Evolutionary conservation across 306 rosid genomes (phyloP).

Genomic region (Begonia loranthoides): DNA sequence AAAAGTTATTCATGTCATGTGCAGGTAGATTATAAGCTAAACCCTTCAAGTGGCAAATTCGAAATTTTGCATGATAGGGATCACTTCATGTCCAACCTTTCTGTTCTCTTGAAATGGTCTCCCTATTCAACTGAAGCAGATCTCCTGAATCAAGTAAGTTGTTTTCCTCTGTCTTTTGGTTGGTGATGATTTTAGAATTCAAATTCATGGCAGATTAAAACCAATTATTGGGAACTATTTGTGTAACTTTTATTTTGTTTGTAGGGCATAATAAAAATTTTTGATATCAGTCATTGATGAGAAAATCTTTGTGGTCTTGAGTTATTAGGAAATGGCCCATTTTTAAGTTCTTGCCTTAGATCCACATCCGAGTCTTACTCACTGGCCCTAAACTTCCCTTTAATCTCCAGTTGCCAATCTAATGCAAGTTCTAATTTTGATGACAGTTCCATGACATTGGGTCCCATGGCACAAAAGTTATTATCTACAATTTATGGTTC

Average conservation of each 20-base stretch:
- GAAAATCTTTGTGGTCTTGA: too few species aligned
- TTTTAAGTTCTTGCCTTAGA: too few species aligned
- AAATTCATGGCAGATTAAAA: neutral
- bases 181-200: neutral
- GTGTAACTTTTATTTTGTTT: neutral
- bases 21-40: slow-evolving; percentile 69
- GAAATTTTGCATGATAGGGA: slow-evolving; percentile 48
- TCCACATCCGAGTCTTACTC: too few species aligned
- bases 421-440: slow-evolving; percentile 4
- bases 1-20: slow-evolving; percentile 11
- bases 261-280: neutral
- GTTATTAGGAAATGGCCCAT: too few species aligned
- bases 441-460: slow-evolving; percentile 76
- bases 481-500: slow-evolving; percentile 79
- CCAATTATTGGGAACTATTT: neutral
- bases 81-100: slow-evolving; percentile 51
- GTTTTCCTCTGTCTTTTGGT: neutral
- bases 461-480: slow-evolving; percentile 78
- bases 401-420: too few species aligned
- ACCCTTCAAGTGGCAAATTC: slow-evolving; percentile 31
- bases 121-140: slow-evolving; percentile 78
- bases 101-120: slow-evolving; percentile 65
- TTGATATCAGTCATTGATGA: too few species aligned
- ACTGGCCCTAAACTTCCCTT: too few species aligned
- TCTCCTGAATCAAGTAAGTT: slow-evolving; percentile 71